Conservation (phyloP, 148 eudicot species). For the Amaranthus hypochondriacus region DNA sequence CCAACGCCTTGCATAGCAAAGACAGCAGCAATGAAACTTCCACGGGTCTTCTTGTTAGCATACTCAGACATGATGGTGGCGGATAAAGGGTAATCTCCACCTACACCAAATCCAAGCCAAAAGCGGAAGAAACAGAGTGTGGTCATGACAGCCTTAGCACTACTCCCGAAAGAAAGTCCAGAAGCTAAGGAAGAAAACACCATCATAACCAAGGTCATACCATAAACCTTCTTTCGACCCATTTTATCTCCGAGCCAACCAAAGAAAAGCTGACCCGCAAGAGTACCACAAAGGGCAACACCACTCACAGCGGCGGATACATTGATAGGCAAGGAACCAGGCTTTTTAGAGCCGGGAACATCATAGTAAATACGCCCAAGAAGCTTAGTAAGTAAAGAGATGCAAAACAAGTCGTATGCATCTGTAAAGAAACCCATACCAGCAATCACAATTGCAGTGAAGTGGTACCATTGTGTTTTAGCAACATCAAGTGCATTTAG, state of each 20-base stretch:
- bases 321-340: conserved; percentile 51
- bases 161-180: conserved; percentile 45
- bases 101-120: conserved; percentile 76
- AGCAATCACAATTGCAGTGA: conserved; percentile 63
- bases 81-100: conserved; percentile 71
- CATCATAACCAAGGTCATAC: conserved; percentile 55
- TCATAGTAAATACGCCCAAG: conserved; percentile 65
- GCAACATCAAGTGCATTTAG: conserved; percentile 60
- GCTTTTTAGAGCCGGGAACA: conserved; percentile 16
- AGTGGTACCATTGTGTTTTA: conserved; percentile 68
- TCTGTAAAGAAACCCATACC: conserved; percentile 86
- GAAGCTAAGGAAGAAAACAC: conserved; percentile 50
- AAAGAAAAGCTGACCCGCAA: conserved; percentile 61
- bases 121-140: conserved; percentile 67
- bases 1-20: conserved; percentile 84
- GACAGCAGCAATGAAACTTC: conserved; percentile 62
- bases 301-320: conserved; percentile 55
- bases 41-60: conserved; percentile 70
- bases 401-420: conserved; percentile 69
- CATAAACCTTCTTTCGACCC: conserved; percentile 65
- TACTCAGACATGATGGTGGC: conserved; percentile 85
- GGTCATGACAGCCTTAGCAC: conserved; percentile 48
- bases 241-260: conserved; percentile 71
- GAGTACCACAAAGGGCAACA: conserved; percentile 62
- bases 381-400: conserved; percentile 58